Percentiles rank a stretch among this genome's conserved stretches.
These are phyloP conservation scores for Lipomyces orientalis DNA, from an alignment of 805 yeast genomes.

Conservation along the genomic window DNA sequence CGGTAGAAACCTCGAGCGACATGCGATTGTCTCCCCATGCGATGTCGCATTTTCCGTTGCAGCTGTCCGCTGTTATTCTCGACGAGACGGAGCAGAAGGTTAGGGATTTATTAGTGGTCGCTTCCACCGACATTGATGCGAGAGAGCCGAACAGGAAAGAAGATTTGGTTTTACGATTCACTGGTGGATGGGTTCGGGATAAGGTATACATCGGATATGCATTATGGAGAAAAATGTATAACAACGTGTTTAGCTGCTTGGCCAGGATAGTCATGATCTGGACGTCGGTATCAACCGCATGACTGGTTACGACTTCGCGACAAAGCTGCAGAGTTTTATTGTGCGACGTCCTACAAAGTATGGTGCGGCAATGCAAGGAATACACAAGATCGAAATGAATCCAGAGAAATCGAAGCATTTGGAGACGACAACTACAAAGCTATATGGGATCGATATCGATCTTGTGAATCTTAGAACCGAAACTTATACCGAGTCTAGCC, in stretches of 20 bases:
- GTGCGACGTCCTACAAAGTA: slow-evolving; percentile 29
- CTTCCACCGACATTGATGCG: slow-evolving; percentile 37
- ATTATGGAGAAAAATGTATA: background rate
- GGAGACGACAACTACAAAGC: slow-evolving; percentile 92
- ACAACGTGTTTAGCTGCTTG: slow-evolving; percentile 59
- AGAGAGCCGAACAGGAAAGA: slow-evolving; percentile 31
- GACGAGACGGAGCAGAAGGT: slow-evolving; percentile 42
- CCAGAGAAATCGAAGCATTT: slow-evolving; percentile 96
- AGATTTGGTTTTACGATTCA: slow-evolving; percentile 69
- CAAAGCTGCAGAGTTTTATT: slow-evolving; percentile 60
- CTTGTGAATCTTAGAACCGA: slow-evolving; percentile 91
- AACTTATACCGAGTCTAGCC: slow-evolving; percentile 76
- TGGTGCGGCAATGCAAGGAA: slow-evolving; percentile 29
- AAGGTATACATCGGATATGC: slow-evolving; percentile 43
- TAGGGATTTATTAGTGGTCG: slow-evolving; percentile 43
- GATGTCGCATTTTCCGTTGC: background rate
- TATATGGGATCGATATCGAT: slow-evolving; percentile 86
- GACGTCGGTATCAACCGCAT: slow-evolving; percentile 88
- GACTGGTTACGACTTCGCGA: slow-evolving; percentile 87
- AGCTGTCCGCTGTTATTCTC: background rate
- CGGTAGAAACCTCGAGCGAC: background rate
- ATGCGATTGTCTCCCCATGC: background rate
- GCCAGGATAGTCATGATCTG: slow-evolving; percentile 79
- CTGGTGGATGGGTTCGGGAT: slow-evolving; percentile 99
- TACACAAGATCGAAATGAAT: slow-evolving; percentile 51